A percentile compares a stretch with the other conserved stretches of the same genome.
These are phyloP conservation scores for Herpetomonas samuelpessoai DNA, from an alignment of 208 protist genomes.

Conservation along the genomic window DNA sequence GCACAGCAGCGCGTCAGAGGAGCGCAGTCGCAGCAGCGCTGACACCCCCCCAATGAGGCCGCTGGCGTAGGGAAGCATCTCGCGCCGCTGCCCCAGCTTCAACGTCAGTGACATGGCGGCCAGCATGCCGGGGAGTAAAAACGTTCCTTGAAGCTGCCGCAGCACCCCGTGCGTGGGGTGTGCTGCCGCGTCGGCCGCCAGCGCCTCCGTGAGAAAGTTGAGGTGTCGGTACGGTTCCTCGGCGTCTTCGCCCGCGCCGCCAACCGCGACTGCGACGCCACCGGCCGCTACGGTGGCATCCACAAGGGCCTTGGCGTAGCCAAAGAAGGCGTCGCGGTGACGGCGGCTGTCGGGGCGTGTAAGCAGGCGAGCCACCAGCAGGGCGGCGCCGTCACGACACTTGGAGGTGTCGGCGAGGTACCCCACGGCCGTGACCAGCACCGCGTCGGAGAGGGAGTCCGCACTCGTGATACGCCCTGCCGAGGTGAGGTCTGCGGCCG, in stretches of 20 bases:
- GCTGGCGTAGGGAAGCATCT: constrained; percentile 68
- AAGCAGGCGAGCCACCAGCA: constrained; percentile 88
- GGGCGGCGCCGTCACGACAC: constrained; percentile 88
- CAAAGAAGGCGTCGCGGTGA: constrained; percentile 66
- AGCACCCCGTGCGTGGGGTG: no score
- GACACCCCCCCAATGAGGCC: constrained; percentile 43
- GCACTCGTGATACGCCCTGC: constrained; percentile 9
- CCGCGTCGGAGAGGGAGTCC: constrained; percentile 60
- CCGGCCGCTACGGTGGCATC: not conserved
- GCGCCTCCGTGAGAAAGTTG: constrained; percentile 9
- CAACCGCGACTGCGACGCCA: not conserved
- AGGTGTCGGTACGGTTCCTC: constrained; percentile 1
- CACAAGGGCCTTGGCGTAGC: constrained; percentile 40
- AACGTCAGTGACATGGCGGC: constrained; percentile 85
- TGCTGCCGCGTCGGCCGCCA: constrained; percentile 2
- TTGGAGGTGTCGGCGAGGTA: constrained; percentile 86
- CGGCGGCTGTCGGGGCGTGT: constrained; percentile 84
- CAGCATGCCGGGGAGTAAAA: constrained; percentile 80
- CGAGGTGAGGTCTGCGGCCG: not conserved
- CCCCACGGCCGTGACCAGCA: constrained; percentile 65
- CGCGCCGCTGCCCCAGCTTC: constrained; percentile 89
- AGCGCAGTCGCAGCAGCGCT: constrained; percentile 22
- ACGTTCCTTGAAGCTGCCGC: constrained; percentile 2
- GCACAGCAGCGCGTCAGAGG: constrained; percentile 63
- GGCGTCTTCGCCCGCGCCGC: not conserved